Percentiles rank a stretch among this genome's conserved stretches.
Evolutionary conservation across 257 asterid genomes (phyloP).

Genomic region (Solanum medicagineum): DNA sequence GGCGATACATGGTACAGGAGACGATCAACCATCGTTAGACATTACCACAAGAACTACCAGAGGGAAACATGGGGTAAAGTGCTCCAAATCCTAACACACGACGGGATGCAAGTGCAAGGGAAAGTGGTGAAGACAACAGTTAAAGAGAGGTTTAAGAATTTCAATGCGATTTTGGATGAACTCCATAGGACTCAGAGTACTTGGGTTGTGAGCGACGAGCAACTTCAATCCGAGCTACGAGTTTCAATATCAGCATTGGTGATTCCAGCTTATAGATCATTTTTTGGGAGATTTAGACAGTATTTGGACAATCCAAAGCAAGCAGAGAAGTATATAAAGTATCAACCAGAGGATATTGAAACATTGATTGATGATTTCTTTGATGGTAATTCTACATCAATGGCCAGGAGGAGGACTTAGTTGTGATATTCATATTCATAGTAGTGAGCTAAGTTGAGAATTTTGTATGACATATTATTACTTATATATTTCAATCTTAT

Average conservation of each 20-base stretch:
- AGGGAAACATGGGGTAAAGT: slow-evolving; percentile 77
- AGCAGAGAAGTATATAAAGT: slow-evolving; percentile 57
- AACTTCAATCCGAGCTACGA: slow-evolving; percentile 82
- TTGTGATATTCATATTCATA: not conserved
- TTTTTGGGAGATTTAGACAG: slow-evolving; percentile 60
- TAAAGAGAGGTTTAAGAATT: slow-evolving; percentile 67
- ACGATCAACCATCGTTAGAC: slow-evolving; percentile 64
- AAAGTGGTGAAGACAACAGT: slow-evolving; percentile 39
- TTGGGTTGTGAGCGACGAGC: slow-evolving; percentile 84
- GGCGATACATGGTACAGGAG: slow-evolving; percentile 75
- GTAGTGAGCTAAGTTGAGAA: not conserved
- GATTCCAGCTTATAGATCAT: slow-evolving; percentile 77
- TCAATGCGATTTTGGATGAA: slow-evolving; percentile 51
- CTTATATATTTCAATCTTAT: not conserved
- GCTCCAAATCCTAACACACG: slow-evolving; percentile 48
- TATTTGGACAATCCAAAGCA: slow-evolving; percentile 42
- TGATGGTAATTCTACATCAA: slow-evolving; percentile 54
- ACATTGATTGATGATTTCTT: slow-evolving; percentile 58
- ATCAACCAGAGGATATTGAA: slow-evolving; percentile 86
- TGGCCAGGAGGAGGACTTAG: slow-evolving; percentile 48
- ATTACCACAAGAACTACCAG: slow-evolving; percentile 72
- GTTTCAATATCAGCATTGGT: slow-evolving; percentile 59
- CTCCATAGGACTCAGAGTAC: slow-evolving; percentile 52
- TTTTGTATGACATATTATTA: not conserved
- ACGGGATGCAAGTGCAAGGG: slow-evolving; percentile 39